Base-by-base conservation (phyloP, 1,139 yeast species). In the Candida tropicalis region DNA sequence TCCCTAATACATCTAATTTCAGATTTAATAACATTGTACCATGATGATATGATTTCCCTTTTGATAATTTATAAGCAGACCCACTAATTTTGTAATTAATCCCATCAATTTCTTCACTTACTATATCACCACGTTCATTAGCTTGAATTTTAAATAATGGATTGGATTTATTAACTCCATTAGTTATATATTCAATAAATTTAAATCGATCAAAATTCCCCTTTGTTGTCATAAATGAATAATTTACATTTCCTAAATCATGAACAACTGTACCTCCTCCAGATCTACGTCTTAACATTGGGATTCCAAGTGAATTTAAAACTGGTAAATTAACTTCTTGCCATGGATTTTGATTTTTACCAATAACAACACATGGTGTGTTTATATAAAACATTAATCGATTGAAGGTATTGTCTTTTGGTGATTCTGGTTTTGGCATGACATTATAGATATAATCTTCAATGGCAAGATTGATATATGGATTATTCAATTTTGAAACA, bases 211-310 rank as follows among this genome's bases (percentile, higher is more conserved):
- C 77, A 56, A 95, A 95, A 2, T 74, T 75, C 4, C 70, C 73
- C 48, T 90, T 80, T 2, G 85, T 71, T 15, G 89, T 82, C 74
- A 93, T 82, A 53, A 80, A 89, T 6, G 95, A 84, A 62, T 84
- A 95, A 59, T 95, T 95, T 17, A 85, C 82, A 57, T 95, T 95
- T 0, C 98, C 97, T n/a, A 74, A 55, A 62, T 93, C 99, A 59
- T 95, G 99, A 9, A 90, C 96, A 0, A 95, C 99, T 0, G 98
- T 82, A 0, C 99, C 99, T 1, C 99, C 99, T 1, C 99, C 99
- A 2, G 96, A 85, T 38, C 78, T 70, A 46, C 99, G 71, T 51
- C 99, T 70, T 3, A 95, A 63, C 10, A 91, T 60, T 0, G 95
- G 93, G n/a, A 88, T 73, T 1, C 72, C 70, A 10, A 79, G 62